These are phyloP conservation scores for Iris pallida DNA, from an alignment of 116 monocot species.

Conservation along the genomic window DNA sequence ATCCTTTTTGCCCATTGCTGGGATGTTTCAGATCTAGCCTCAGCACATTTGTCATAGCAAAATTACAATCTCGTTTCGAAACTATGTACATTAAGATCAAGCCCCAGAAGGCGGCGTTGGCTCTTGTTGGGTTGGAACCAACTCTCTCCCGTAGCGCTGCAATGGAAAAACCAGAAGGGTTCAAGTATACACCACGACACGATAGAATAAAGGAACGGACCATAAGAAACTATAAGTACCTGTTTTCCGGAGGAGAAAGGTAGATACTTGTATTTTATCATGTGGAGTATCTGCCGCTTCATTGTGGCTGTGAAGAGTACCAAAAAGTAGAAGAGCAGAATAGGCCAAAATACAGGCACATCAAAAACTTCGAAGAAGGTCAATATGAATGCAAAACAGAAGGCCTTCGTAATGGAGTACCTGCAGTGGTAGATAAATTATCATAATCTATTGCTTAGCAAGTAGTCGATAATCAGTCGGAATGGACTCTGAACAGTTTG, in stretches of 20 bases:
- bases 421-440: conserved; percentile 26
- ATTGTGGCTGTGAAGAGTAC: conserved; percentile 69
- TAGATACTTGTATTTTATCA: conserved; percentile 85
- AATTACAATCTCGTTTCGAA: too few species aligned
- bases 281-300: conserved; percentile 80
- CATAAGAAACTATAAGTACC: conserved; percentile 22
- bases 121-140: too few species aligned
- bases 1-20: too few species aligned
- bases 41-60: too few species aligned
- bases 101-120: too few species aligned
- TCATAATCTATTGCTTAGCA: not conserved
- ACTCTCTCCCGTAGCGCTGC: too few species aligned
- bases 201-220: not conserved
- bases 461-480: too few species aligned
- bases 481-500: too few species aligned
- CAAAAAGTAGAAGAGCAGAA: conserved; percentile 78
- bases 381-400: conserved; percentile 61
- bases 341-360: conserved; percentile 91
- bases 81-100: too few species aligned
- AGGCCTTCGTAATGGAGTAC: conserved; percentile 81
- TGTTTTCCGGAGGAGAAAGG: conserved; percentile 74
- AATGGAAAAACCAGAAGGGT: too few species aligned
- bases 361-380: conserved; percentile 78
- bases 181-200: too few species aligned
- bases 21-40: too few species aligned